Conservation (phyloP, 2,329 filamentous ascomycete species). For the Aspergillus oerlinghausenensis region DNA sequence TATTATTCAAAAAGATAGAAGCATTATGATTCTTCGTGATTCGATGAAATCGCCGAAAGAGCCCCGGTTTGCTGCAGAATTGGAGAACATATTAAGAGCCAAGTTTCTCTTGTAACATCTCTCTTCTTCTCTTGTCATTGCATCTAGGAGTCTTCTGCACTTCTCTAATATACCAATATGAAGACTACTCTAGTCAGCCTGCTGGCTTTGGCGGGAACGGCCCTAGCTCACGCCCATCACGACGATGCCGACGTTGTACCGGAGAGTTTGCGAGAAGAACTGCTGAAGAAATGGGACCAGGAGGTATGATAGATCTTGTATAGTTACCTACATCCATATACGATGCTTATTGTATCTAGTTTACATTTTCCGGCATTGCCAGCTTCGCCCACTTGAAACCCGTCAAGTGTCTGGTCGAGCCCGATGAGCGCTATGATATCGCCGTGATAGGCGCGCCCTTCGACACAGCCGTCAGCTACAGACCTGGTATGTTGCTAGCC, state of each 20-base stretch:
- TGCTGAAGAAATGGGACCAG: constrained; percentile 45
- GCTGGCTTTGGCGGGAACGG: constrained; percentile 31
- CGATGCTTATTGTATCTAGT: constrained; percentile 32
- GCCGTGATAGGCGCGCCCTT: constrained; percentile 69
- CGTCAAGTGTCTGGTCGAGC: constrained; percentile 64
- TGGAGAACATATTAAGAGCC: not conserved
- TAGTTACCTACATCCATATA: not conserved
- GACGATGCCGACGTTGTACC: constrained; percentile 37
- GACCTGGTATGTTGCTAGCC: constrained; percentile 51
- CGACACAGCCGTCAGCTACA: constrained; percentile 67
- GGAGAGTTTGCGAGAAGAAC: constrained; percentile 37
- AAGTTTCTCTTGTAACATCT: not conserved
- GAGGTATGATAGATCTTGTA: constrained; percentile 31
- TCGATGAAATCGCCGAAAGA: not conserved
- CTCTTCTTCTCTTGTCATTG: not conserved
- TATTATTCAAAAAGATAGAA: not conserved
- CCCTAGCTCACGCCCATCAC: constrained; percentile 36
- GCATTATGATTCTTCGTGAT: not conserved
- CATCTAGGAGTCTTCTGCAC: not conserved
- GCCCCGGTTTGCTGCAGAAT: not conserved
- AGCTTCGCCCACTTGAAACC: constrained; percentile 69
- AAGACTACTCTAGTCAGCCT: constrained; percentile 26
- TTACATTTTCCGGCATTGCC: constrained; percentile 69
- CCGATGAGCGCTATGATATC: constrained; percentile 62
- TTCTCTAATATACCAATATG: constrained; percentile 15